phyloP scores from a whole-genome alignment of 257 asterid species.

The Sherardia arvensis region DNA sequence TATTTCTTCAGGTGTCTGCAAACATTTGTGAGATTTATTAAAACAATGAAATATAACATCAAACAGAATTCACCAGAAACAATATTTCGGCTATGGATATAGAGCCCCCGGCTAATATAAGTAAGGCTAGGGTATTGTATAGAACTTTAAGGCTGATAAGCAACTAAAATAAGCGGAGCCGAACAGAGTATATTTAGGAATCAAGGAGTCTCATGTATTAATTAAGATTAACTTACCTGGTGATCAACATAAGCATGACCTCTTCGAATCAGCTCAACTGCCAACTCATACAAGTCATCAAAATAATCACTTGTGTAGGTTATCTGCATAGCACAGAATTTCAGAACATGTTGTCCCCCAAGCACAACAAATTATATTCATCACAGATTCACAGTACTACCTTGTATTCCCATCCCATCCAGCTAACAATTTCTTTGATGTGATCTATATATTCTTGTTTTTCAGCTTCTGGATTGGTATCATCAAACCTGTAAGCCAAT shows the following conservation, averaged over 20 bases:
- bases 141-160: background rate
- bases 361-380: background rate
- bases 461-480: slow-evolving; percentile 98
- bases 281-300: slow-evolving; percentile 80
- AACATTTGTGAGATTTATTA: background rate
- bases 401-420: slow-evolving; percentile 99
- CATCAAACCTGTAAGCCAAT: slow-evolving; percentile 56
- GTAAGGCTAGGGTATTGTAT: background rate
- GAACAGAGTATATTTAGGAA: background rate
- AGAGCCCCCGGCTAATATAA: background rate
- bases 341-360: slow-evolving; percentile 13
- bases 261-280: slow-evolving; percentile 72
- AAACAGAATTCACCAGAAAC: background rate
- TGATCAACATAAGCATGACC: slow-evolving; percentile 97
- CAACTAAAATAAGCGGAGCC: background rate
- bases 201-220: background rate
- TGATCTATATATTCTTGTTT: slow-evolving; percentile 90
- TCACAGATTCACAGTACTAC: slow-evolving; percentile 26
- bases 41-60: too few species aligned
- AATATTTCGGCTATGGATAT: background rate
- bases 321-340: slow-evolving; percentile 37
- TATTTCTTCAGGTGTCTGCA: slow-evolving; percentile 85
- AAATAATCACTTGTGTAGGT: slow-evolving; percentile 91
- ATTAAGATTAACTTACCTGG: slow-evolving; percentile 42
- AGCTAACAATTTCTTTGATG: slow-evolving; percentile 78